Conservation (phyloP, 1,284 basidiomycete species). For the Peniophora sp. region DNA sequence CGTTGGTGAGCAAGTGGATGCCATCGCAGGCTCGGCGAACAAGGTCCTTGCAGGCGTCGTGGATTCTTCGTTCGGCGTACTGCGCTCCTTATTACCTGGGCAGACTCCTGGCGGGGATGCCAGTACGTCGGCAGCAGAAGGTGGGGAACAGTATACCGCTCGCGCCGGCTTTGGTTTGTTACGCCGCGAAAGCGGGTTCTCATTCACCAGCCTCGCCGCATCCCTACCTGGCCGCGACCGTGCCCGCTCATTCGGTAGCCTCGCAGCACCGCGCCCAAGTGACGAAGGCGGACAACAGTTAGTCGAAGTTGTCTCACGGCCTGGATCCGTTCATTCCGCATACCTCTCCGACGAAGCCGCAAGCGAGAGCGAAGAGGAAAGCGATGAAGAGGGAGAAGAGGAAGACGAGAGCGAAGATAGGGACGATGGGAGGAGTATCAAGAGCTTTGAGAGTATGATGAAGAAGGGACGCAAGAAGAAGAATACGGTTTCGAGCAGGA, state of each 20-base stretch:
- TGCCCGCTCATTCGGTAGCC: constrained; percentile 17
- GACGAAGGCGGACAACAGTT: constrained; percentile 62
- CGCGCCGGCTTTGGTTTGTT: constrained; percentile 55
- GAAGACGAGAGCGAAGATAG: constrained; percentile 28
- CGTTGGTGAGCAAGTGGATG: constrained; percentile 78
- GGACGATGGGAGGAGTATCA: constrained; percentile 52
- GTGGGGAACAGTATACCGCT: constrained; percentile 29
- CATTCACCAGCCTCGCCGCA: constrained; percentile 72
- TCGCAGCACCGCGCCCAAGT: constrained; percentile 14
- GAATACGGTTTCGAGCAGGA: constrained; percentile 28
- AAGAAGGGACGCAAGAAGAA: constrained; percentile 25
- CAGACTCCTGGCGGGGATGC: constrained; percentile 17
- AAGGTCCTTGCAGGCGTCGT: constrained; percentile 82
- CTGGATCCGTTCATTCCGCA: constrained; percentile 40
- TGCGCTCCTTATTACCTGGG: constrained; percentile 54
- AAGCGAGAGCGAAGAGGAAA: constrained; percentile 21
- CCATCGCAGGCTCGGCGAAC: constrained; percentile 76
- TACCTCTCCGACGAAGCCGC: constrained; percentile 23
- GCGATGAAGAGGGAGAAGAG: constrained; percentile 23
- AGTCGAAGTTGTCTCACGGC: constrained; percentile 50
- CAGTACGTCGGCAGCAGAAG: constrained; percentile 16
- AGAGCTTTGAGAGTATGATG: constrained; percentile 80
- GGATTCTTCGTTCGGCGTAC: constrained; percentile 75
- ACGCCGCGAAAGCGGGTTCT: constrained; percentile 69
- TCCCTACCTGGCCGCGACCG: constrained; percentile 42